Evolutionary conservation across 371 early-diverging fungal genomes (phyloP), one percentile per base, ranked within the genome.

Genomic region (Cokeromyces recurvatus): DNA sequence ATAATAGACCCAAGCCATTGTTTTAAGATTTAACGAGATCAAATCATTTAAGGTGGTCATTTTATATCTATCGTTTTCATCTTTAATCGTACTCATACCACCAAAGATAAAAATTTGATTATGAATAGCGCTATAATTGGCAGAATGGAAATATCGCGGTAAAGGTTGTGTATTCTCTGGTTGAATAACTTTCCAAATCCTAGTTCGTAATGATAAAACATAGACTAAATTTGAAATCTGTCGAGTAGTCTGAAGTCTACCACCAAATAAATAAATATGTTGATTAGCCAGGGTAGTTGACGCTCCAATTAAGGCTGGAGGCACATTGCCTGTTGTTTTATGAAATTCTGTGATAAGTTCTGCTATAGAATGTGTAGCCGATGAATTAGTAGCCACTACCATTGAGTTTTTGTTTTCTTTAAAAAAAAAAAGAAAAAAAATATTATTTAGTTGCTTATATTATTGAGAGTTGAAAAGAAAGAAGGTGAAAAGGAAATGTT

Each of bases 111-210:
- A 53, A 35, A 84, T 75, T 20, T 59, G 36, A 23, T 68, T 27
- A 73, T 7, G 77, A 65, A 6, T 64, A 55, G 25, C 15, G 14
- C 29, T 11, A 15, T 46, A 22, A 55, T 59, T 62, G 29, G 86
- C 81, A 12, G 89, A 85, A 63, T 90, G 90, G 52, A 90, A 90
- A 55, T 87, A 89, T 15, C 90, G 74, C 12, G 64, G 55, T 12
- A 25, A 5, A 14, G 74, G 67, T 32, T 47, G 72, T 46, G 35
- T 42, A 43, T 63, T 51, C 36, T 48, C 34, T 19, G 63, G 59
- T n/a, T 44, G 38, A 21, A 65, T 35, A 57, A 58, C 32, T 43
- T 32, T 51, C 86, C 83, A 85, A 24, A 44, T 43, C 10, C 64
- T 67, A 1, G 66, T 71, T 21, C 65, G 52, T 24, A 85, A 51